Evolutionary conservation across 257 asterid genomes (phyloP), one percentile per base, ranked within the genome.

Genomic region (Salvia rosmarinus): DNA sequence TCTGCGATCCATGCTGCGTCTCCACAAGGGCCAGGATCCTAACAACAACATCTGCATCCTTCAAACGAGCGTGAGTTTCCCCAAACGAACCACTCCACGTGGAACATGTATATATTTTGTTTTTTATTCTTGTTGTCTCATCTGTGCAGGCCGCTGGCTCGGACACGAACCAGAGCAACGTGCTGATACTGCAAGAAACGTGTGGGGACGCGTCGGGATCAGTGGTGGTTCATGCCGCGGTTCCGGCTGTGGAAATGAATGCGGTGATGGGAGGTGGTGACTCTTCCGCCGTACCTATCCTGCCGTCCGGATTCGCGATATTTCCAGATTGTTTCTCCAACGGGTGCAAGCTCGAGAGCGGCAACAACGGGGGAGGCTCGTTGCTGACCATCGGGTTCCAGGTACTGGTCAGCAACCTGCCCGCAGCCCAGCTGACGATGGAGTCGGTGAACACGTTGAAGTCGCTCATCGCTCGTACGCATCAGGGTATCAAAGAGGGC

Each of bases 291-390:
- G 81, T 89, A 67, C 85, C 82, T 16, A 75, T 90, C 71, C 71
- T 90, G 61, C 96, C 98, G 4, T 89, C 97, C 0, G 98, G 98
- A 13, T 89, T 90, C 32, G 82, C 91, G 0, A 84, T 93, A 1
- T 74, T 82, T 25, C 96, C 98, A 0, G 95, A 84, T 55, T 82
- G 87, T 57, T 69, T 63, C 30, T 71, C 80, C 0, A 75, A 81
- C 5, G 70, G 87, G 0, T 35, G 68, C 46, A 64, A 71, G 30
- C 73, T 77, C 1, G 61, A 55, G 21, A 51, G 63, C 11, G 4
- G 62, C 55, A 68, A 50, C 12, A 85, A 68, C 6, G 78, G 59
- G 11, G 16, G 12, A 5, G 79, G 71, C 20, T 89, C 94, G 13
- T 40, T 93, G 60, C 86, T 93, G 75, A 93, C 96, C 0, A 60